Evolutionary conservation across 495 filamentous ascomycete genomes (phyloP), one percentile per base, ranked within the genome.

Genomic region (Aspergillus homomorphus): DNA sequence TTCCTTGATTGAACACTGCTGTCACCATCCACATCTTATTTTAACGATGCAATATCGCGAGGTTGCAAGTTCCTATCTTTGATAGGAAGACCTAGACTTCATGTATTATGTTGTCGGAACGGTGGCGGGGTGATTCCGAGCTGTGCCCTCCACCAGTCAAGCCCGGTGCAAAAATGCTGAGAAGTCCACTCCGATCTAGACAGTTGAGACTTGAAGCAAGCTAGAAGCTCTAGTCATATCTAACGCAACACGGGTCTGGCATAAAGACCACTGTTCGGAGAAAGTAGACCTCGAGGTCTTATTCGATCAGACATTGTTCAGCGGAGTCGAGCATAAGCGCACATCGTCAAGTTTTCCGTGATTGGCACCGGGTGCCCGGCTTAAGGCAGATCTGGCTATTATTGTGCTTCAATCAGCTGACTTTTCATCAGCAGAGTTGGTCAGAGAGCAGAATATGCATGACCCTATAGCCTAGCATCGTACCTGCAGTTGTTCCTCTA

Each of bases 11-110:
- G 33, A 9, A 10, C 23, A 8, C 22, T 9, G 23, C 9, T 33
- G 48, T 51, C 48, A 23, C 48, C 48, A 51, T 51, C 48, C 33
- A 38, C 33, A 38, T 7, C 33, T 38, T 38, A 38, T 38, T 38
- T 7, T 14, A 38, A 38, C 33, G 33, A 38, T 38, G 33, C 5
- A 38, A 10, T 2, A 38, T 2, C 8, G 33, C 12, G 12, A 12
- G 7, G 10, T 38, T 5, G 7, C 10, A 7, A 14, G 33, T 5
- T 14, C 12, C 4, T 9, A 38, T 5, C 33, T 6, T 2, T 38
- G 33, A 38, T 38, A 38, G 15, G 33, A 5, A 12, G 15, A 12
- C 33, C 15, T 14, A 6, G 33, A 12, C 6, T 10, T 38, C 7
- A 14, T 7, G 2, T 7, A n/a, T 9, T 38, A 9, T 38, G 33